phyloP scores from a whole-genome alignment of 2,329 filamentous ascomycete species.

The Fusarium agapanthi region DNA sequence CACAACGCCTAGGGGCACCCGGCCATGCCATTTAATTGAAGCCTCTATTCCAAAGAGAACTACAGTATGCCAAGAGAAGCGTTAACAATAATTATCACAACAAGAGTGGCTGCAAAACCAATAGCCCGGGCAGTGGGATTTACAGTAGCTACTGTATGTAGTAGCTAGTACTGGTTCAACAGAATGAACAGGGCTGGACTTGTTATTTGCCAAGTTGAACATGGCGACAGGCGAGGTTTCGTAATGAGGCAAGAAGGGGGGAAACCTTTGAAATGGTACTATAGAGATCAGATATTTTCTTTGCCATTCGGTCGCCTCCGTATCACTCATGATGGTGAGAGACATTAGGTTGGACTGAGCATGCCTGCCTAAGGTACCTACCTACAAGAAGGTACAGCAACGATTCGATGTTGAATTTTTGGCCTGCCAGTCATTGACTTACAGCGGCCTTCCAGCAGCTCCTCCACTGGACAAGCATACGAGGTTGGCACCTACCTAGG shows the following conservation, averaged over 20 bases:
- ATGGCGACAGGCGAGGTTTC: background rate
- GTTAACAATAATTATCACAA: background rate
- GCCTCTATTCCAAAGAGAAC: conserved; percentile 2
- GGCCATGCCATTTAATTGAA: conserved; percentile 9
- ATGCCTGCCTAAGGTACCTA: background rate
- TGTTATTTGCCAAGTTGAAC: background rate
- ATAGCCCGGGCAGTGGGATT: conserved; percentile 18
- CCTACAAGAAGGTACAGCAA: background rate
- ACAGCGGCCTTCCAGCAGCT: conserved; percentile 7
- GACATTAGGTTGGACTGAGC: background rate
- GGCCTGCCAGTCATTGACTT: background rate
- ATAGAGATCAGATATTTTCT: background rate
- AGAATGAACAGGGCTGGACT: conserved; percentile 12
- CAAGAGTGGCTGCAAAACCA: conserved; percentile 19
- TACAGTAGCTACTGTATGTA: background rate
- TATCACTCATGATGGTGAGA: conserved; percentile 15
- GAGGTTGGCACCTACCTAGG: background rate
- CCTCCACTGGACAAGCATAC: background rate
- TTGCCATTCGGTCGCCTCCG: conserved; percentile 9
- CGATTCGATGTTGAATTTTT: conserved; percentile 1
- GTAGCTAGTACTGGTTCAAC: background rate
- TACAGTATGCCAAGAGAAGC: background rate
- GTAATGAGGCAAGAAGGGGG: background rate
- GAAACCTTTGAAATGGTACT: background rate
- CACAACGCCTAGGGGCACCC: conserved; percentile 1